Conservation (phyloP, 805 yeast species). For the Clavispora phyllophila region DNA sequence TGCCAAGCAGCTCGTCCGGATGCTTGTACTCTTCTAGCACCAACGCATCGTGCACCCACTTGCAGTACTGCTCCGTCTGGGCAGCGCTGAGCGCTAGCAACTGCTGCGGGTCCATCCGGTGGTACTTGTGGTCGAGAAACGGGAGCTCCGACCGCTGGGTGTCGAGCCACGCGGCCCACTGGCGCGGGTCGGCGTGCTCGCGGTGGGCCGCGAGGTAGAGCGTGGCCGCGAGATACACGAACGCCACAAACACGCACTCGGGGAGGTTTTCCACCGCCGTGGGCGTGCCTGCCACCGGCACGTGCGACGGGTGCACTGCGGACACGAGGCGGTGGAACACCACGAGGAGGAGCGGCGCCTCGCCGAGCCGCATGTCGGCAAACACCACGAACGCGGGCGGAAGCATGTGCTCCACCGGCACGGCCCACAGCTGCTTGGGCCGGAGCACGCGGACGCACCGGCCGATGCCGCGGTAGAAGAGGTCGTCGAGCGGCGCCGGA, state of each 20-base stretch:
- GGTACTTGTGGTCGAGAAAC: constrained; percentile 6
- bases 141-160: constrained; percentile 4
- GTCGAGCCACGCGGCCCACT: constrained; percentile 21
- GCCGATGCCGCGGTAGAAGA: constrained; percentile 23
- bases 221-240: constrained; percentile 28
- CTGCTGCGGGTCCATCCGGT: constrained; percentile 18
- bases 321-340: constrained; percentile 23
- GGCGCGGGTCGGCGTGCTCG: constrained; percentile 6
- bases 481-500: constrained; percentile 34
- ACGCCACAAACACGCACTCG: constrained; percentile 31
- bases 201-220: constrained; percentile 19
- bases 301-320: constrained; percentile 2
- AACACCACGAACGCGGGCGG: constrained; percentile 37
- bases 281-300: constrained; percentile 1
- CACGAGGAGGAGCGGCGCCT: constrained; percentile 44
- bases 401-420: constrained; percentile 25
- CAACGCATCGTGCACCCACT: constrained; percentile 42
- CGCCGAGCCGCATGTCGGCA: constrained; percentile 40
- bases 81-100: constrained; percentile 45
- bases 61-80: constrained; percentile 42
- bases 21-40: constrained; percentile 18
- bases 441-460: constrained; percentile 7
- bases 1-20: constrained; percentile 16
- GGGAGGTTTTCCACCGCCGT: constrained; percentile 21
- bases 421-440: neutral